Conservation (phyloP, 768 basidiomycete genomes). For the Heimioporus sp. region DNA sequence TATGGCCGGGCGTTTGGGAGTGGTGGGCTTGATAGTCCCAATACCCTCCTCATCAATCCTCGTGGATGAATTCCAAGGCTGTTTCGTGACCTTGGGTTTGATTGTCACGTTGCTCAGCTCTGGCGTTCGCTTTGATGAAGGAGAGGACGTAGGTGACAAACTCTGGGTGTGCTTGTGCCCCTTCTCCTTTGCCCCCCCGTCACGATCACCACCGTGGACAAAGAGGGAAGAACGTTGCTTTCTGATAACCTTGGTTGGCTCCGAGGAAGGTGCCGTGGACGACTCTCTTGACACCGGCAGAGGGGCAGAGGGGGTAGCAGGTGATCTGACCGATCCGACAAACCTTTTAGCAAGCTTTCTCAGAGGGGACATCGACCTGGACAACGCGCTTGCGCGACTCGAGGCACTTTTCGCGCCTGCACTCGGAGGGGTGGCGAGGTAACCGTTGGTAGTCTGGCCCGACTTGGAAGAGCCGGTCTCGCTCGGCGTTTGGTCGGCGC, state of each 20-base stretch:
- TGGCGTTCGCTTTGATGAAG: slow-evolving; percentile 37
- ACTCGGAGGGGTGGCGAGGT: slow-evolving; percentile 64
- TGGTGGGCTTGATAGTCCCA: slow-evolving; percentile 46
- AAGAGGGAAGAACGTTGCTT: slow-evolving; percentile 68
- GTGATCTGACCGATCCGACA: slow-evolving; percentile 45
- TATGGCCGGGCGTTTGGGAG: slow-evolving; percentile 47
- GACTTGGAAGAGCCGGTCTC: slow-evolving; percentile 73
- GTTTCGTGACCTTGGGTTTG: slow-evolving; percentile 42
- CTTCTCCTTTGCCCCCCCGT: slow-evolving; percentile 53
- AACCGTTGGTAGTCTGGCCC: slow-evolving; percentile 53
- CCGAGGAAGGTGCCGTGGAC: slow-evolving; percentile 46
- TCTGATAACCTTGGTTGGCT: slow-evolving; percentile 46
- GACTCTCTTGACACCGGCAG: slow-evolving; percentile 43
- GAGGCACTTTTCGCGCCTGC: slow-evolving; percentile 42
- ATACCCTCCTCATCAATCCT: slow-evolving; percentile 57
- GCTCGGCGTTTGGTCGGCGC: slow-evolving; percentile 50
- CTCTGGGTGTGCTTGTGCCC: slow-evolving; percentile 71
- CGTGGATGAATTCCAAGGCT: slow-evolving; percentile 81
- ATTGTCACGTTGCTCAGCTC: slow-evolving; percentile 40
- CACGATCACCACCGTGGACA: slow-evolving; percentile 41
- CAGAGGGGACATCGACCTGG: slow-evolving; percentile 78
- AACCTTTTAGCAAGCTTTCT: slow-evolving; percentile 74
- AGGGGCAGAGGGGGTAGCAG: slow-evolving; percentile 43
- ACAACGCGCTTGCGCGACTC: slow-evolving; percentile 46
- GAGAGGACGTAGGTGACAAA: slow-evolving; percentile 68